Evolutionary conservation across 768 basidiomycete genomes (phyloP).

Genomic region (Calvatia gigantea): DNA sequence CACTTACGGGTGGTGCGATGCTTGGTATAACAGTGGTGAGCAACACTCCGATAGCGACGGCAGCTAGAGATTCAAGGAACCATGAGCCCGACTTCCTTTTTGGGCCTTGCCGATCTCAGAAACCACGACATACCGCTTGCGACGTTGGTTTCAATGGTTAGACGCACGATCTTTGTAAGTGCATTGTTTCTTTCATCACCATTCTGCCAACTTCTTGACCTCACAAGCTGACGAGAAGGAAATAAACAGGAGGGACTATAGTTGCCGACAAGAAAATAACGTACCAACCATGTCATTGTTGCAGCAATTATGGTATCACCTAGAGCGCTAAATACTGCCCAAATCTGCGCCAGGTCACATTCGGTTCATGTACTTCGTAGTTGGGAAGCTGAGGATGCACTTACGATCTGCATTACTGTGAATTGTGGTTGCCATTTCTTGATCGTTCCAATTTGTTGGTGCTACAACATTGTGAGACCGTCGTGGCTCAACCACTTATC

Average conservation of each 20-base stretch:
- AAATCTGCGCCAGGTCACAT: not conserved
- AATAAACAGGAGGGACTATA: not conserved
- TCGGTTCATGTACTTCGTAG: not conserved
- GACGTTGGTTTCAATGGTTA: slow-evolving; percentile 8
- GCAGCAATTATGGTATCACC: slow-evolving; percentile 3
- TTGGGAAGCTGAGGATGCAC: not conserved
- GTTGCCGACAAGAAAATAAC: not conserved
- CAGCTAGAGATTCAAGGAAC: not conserved
- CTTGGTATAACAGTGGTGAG: not conserved
- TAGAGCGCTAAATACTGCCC: not conserved
- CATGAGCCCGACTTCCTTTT: not conserved
- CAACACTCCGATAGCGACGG: not conserved
- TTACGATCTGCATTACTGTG: slow-evolving; percentile 1
- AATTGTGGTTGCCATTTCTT: not conserved
- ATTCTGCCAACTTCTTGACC: not conserved
- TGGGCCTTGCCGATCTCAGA: too few species aligned
- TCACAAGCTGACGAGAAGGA: not conserved
- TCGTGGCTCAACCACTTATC: not conserved
- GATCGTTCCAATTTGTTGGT: slow-evolving; percentile 2
- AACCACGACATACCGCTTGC: not conserved
- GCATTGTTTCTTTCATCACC: not conserved
- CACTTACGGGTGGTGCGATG: slow-evolving; percentile 3
- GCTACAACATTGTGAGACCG: not conserved
- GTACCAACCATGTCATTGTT: slow-evolving; percentile 1
- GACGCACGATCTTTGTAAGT: not conserved